phyloP scores from a whole-genome alignment of 257 asterid species.

The Knoxia roxburghii region DNA sequence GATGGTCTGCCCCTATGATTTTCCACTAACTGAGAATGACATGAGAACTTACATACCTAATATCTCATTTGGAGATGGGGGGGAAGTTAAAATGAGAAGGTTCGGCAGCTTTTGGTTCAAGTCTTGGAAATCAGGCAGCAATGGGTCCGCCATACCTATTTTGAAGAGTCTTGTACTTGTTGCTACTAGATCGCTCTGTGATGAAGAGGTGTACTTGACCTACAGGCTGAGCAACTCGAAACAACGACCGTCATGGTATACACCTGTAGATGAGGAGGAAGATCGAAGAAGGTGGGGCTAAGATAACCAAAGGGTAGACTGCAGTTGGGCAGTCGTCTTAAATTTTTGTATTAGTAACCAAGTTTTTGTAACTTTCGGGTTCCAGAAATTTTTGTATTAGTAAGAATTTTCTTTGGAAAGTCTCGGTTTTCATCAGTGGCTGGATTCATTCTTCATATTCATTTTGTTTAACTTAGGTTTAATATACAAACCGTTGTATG shows the following conservation, averaged over 20 bases:
- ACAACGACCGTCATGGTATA: constrained; percentile 75
- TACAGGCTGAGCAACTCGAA: constrained; percentile 85
- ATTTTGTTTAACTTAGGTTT: too few species aligned
- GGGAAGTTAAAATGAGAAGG: constrained; percentile 54
- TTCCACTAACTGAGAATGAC: constrained; percentile 53
- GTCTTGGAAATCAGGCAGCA: constrained; percentile 54
- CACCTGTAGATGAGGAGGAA: constrained; percentile 84
- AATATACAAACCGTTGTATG: too few species aligned
- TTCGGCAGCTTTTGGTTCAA: constrained; percentile 85
- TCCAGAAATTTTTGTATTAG: too few species aligned
- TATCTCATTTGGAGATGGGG: constrained; percentile 60
- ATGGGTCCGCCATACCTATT: constrained; percentile 32
- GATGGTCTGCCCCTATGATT: constrained; percentile 81
- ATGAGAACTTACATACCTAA: constrained; percentile 82
- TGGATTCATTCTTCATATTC: too few species aligned
- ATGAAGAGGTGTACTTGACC: constrained; percentile 79
- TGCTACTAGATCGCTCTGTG: constrained; percentile 52
- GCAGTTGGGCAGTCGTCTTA: too few species aligned
- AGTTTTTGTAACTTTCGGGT: too few species aligned
- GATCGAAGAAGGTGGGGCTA: constrained; percentile 81
- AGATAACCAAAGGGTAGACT: too few species aligned
- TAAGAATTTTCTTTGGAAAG: too few species aligned
- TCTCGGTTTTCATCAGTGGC: too few species aligned
- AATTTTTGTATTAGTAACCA: too few species aligned
- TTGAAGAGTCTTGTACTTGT: constrained; percentile 70